Conservation (phyloP, 306 rosid species). For the Ceratonia siliqua region DNA sequence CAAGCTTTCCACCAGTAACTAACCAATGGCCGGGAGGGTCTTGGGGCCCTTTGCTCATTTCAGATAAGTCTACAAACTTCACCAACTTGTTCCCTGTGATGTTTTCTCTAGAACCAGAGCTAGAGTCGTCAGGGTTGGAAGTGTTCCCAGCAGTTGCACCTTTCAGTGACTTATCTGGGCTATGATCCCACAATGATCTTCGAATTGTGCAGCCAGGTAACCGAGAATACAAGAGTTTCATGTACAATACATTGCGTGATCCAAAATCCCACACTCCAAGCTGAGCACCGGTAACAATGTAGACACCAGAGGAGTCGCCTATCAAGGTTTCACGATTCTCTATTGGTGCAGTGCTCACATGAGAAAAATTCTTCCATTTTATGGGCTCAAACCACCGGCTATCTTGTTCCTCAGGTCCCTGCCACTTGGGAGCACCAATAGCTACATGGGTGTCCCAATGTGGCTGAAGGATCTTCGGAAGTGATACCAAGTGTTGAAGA, state of each 20-base stretch:
- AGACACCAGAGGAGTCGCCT: conserved; percentile 62
- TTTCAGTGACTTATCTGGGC: conserved; percentile 41
- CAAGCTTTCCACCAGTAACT: conserved; percentile 89
- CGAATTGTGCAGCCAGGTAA: conserved; percentile 75
- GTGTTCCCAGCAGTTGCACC: conserved; percentile 26
- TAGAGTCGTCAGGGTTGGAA: conserved; percentile 38
- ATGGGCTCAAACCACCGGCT: conserved; percentile 90
- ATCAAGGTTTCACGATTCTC: conserved; percentile 71
- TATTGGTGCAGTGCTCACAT: conserved; percentile 83
- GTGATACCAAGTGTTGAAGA: conserved; percentile 74
- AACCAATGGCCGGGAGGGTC: conserved; percentile 90
- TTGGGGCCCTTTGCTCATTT: conserved; percentile 69
- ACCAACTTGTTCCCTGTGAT: conserved; percentile 50
- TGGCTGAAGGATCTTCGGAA: conserved; percentile 76
- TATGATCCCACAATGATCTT: conserved; percentile 81
- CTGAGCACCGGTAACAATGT: conserved; percentile 80
- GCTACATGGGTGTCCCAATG: conserved; percentile 77
- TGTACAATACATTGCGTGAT: conserved; percentile 68
- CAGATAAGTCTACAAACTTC: conserved; percentile 59
- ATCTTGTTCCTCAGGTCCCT: conserved; percentile 86
- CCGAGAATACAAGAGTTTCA: conserved; percentile 77
- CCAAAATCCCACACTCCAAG: conserved; percentile 94
- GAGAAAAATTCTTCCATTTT: conserved; percentile 85
- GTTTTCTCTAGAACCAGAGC: conserved; percentile 49
- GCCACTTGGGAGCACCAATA: conserved; percentile 93